phyloP scores from a whole-genome alignment of 2,329 filamentous ascomycete genomes.

The Aspergillus vadensis region DNA sequence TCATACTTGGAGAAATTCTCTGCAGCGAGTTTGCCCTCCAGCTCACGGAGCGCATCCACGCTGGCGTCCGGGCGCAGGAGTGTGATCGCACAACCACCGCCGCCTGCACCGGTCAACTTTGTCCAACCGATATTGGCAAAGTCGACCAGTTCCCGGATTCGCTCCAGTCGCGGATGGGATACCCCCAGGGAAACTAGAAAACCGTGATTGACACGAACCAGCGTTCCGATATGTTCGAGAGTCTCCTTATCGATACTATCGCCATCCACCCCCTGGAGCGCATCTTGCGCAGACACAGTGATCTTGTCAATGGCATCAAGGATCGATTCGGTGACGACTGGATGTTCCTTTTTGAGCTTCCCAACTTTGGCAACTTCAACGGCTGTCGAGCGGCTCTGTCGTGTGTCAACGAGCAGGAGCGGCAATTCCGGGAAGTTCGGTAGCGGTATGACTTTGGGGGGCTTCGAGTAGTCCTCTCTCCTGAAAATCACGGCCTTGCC shows the following conservation, averaged over 20 bases:
- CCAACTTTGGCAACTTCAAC: conserved; percentile 85
- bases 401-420: conserved; percentile 85
- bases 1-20: conserved; percentile 84
- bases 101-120: conserved; percentile 93
- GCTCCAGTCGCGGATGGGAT: conserved; percentile 89
- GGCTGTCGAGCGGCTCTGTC: conserved; percentile 80
- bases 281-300: conserved; percentile 58
- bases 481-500: conserved; percentile 94
- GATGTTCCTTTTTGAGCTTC: conserved; percentile 69
- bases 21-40: conserved; percentile 66
- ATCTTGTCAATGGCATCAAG: conserved; percentile 77
- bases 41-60: conserved; percentile 57
- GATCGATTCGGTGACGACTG: conserved; percentile 75
- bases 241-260: conserved; percentile 64
- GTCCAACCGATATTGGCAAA: conserved; percentile 92
- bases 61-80: conserved; percentile 71
- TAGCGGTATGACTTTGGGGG: conserved; percentile 73
- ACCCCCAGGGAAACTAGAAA: conserved; percentile 88
- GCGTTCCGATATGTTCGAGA: conserved; percentile 75
- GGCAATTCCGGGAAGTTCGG: conserved; percentile 91
- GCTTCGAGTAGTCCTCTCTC: conserved; percentile 72
- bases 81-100: conserved; percentile 93
- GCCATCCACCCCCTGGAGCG: conserved; percentile 64
- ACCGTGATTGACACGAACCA: conserved; percentile 93
- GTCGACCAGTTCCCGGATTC: conserved; percentile 87